A percentile compares a stretch with the other conserved stretches of the same genome.
These are phyloP conservation scores for Fulvia fulva DNA, from an alignment of 2,329 filamentous ascomycete species.

Conservation along the genomic window DNA sequence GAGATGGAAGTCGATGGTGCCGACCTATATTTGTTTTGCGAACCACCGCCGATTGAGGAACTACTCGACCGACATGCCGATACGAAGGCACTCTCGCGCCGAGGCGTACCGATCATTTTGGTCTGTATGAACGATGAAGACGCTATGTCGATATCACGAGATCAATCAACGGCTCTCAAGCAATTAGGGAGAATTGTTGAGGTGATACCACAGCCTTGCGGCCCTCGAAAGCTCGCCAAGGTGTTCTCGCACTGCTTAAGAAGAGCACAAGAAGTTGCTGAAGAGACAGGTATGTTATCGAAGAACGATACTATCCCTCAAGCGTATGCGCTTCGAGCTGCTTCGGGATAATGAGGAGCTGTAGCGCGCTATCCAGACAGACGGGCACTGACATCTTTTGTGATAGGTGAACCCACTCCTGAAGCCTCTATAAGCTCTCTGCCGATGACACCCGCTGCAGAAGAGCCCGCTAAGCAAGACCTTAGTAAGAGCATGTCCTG, in stretches of 20 bases:
- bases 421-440: neutral
- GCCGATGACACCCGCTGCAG: neutral
- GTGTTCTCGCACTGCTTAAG: conserved; percentile 33
- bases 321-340: too few relatives aligned
- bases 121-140: conserved; percentile 36
- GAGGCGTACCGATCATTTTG: conserved; percentile 30
- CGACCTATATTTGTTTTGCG: conserved; percentile 23
- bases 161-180: conserved; percentile 15
- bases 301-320: neutral
- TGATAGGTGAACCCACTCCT: neutral
- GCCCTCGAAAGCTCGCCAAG: conserved; percentile 39
- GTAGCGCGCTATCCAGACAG: too few relatives aligned
- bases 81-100: neutral
- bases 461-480: neutral
- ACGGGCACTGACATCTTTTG: too few relatives aligned
- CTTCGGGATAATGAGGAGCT: too few relatives aligned
- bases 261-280: conserved; percentile 12
- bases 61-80: conserved; percentile 11
- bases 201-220: conserved; percentile 36
- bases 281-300: neutral
- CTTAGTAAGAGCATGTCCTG: conserved; percentile 15
- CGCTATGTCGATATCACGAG: conserved; percentile 22
- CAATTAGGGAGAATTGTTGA: conserved; percentile 29
- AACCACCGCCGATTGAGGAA: conserved; percentile 22
- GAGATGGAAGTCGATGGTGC: conserved; percentile 18